A percentile compares a stretch with the other conserved stretches of the same genome.
Conservation (phyloP, 805 yeast species). For the Metschnikowia continentalis region DNA sequence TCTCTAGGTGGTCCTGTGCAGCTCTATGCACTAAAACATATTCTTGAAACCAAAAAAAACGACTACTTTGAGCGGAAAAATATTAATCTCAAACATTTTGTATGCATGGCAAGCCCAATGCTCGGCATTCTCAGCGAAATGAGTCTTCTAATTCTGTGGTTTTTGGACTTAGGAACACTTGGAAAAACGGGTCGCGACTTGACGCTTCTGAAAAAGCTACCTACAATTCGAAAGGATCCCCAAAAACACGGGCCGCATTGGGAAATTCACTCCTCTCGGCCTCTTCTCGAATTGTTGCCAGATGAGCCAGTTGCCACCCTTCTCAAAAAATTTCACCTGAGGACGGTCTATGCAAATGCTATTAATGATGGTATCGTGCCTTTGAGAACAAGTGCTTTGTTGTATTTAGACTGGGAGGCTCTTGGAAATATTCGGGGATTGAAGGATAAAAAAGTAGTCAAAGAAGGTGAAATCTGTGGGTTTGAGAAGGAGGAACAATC, state of each 20-base stretch:
- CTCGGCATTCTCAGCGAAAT: slow-evolving; percentile 40
- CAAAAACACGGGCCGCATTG: slow-evolving; percentile 3
- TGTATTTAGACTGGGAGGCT: slow-evolving; percentile 42
- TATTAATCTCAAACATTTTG: slow-evolving; percentile 31
- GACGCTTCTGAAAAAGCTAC: slow-evolving; percentile 33
- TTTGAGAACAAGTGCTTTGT: slow-evolving; percentile 38
- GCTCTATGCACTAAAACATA: slow-evolving; percentile 36
- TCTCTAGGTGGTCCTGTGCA: slow-evolving; percentile 44
- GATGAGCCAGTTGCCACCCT: slow-evolving; percentile 35
- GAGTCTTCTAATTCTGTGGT: slow-evolving; percentile 37
- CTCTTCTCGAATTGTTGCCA: slow-evolving; percentile 38
- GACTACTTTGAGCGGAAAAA: slow-evolving; percentile 26
- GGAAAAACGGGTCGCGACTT: slow-evolving; percentile 45
- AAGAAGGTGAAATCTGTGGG: neutral
- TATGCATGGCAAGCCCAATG: slow-evolving; percentile 41
- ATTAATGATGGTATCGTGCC: slow-evolving; percentile 46
- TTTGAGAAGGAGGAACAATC: neutral
- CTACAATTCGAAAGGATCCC: slow-evolving; percentile 15
- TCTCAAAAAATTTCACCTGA: slow-evolving; percentile 26
- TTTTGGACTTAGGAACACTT: slow-evolving; percentile 40
- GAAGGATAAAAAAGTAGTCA: neutral
- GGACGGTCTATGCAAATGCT: slow-evolving; percentile 42
- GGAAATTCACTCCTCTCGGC: slow-evolving; percentile 14
- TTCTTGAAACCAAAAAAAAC: slow-evolving; percentile 28
- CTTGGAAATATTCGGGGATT: slow-evolving; percentile 36